Evolutionary conservation across 108 stramenopile species (phyloP).

Genomic region (Skeletonema potamos): DNA sequence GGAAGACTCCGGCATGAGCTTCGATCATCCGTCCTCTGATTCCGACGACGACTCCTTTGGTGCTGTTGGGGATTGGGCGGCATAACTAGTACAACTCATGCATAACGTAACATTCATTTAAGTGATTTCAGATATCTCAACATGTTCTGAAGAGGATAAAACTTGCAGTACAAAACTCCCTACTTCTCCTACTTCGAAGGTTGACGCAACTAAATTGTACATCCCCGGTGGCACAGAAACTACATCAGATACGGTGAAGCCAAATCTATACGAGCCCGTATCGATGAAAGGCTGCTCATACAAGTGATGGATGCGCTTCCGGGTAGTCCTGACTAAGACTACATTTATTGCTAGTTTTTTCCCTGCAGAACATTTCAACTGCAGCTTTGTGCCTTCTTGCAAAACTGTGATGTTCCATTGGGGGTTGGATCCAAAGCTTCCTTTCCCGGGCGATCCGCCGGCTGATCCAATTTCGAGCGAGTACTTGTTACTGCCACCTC

Average conservation of each 20-base stretch:
- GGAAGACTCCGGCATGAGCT: neutral
- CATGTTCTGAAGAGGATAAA: conserved; percentile 17
- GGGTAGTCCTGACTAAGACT: conserved; percentile 39
- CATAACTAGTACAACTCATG: neutral
- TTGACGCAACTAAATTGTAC: conserved; percentile 59
- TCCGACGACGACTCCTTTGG: neutral
- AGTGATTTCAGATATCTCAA: conserved; percentile 18
- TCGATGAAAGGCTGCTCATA: conserved; percentile 52
- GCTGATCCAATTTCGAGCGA: conserved; percentile 44
- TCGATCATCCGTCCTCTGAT: neutral
- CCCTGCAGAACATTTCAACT: conserved; percentile 51
- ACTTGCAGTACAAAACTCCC: conserved; percentile 36
- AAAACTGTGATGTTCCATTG: conserved; percentile 48
- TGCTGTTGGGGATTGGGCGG: neutral
- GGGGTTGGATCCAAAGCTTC: conserved; percentile 56
- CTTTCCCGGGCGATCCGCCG: conserved; percentile 55
- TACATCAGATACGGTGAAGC: conserved; percentile 55
- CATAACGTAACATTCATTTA: conserved; percentile 3
- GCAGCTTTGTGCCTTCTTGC: conserved; percentile 31
- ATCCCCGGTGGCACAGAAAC: conserved; percentile 42
- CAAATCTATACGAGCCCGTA: conserved; percentile 67
- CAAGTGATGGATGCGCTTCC: conserved; percentile 32
- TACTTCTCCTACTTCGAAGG: conserved; percentile 44
- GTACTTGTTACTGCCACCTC: neutral
- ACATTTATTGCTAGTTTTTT: conserved; percentile 61